Percentiles rank a stretch among this genome's conserved stretches.
These are phyloP conservation scores for Globisporangium barbulae DNA, from an alignment of 352 stramenopile genomes.

Conservation along the genomic window DNA sequence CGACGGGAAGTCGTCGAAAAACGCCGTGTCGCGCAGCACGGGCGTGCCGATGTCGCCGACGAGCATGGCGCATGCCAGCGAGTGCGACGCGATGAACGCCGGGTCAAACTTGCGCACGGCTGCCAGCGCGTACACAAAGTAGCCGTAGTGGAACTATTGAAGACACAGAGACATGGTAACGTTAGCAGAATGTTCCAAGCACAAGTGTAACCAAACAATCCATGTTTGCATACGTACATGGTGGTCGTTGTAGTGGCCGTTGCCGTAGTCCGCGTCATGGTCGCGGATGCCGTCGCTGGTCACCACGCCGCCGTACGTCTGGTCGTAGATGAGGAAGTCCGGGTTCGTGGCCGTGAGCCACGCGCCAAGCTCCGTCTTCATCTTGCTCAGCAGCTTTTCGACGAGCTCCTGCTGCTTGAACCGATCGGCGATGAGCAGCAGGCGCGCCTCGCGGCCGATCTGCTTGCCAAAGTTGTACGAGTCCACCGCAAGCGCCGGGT, in stretches of 20 bases:
- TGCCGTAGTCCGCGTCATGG: constrained; percentile 74
- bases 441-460: constrained; percentile 60
- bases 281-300: constrained; percentile 78
- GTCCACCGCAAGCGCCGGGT: constrained; percentile 43
- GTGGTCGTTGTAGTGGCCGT: constrained; percentile 88
- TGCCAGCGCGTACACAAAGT: constrained; percentile 85
- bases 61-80: constrained; percentile 48
- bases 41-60: constrained; percentile 70
- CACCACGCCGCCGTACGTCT: constrained; percentile 90
- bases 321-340: constrained; percentile 89
- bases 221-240: constrained; percentile 39
- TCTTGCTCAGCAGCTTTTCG: constrained; percentile 42
- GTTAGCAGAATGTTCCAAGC: not conserved
- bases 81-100: constrained; percentile 60
- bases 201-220: not conserved
- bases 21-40: constrained; percentile 38
- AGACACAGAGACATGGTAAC: not conserved
- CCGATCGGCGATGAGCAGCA: constrained; percentile 76
- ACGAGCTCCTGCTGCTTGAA: constrained; percentile 53
- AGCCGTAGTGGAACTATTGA: constrained; percentile 94
- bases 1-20: constrained; percentile 50
- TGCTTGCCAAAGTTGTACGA: constrained; percentile 84
- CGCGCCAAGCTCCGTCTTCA: constrained; percentile 48
- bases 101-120: constrained; percentile 75
- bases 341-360: constrained; percentile 67